Evolutionary conservation across 768 basidiomycete genomes (phyloP).

Genomic region (Mrakia blollopis): DNA sequence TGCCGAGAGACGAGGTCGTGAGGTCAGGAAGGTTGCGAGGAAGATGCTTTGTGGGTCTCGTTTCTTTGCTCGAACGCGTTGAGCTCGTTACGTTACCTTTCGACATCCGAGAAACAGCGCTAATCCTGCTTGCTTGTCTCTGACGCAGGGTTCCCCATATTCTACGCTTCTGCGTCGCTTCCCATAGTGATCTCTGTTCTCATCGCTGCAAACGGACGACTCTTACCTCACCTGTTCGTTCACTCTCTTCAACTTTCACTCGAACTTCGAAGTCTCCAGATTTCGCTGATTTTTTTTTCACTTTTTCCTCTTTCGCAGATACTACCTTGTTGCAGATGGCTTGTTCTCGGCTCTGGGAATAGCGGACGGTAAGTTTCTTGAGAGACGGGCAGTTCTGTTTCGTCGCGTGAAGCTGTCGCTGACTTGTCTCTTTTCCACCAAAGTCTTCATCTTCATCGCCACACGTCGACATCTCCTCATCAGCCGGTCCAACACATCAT

Average conservation of each 20-base stretch:
- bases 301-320: not conserved
- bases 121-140: not conserved
- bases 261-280: too few species aligned
- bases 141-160: not conserved
- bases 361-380: not conserved
- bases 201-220: not conserved
- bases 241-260: not conserved
- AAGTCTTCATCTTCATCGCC: not conserved
- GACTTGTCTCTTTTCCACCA: not conserved
- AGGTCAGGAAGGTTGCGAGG: not conserved
- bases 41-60: constrained; percentile 1
- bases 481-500: not conserved
- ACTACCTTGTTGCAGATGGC: not conserved
- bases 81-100: too few species aligned
- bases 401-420: not conserved
- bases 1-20: not conserved
- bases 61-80: not conserved
- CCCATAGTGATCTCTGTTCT: not conserved
- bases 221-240: not conserved
- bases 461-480: constrained; percentile 1
- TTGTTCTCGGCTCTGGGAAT: not conserved
- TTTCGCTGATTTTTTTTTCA: not conserved
- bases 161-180: not conserved
- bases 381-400: not conserved
- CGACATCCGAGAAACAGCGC: not conserved